Percentiles rank a stretch among this genome's conserved stretches.
Conservation (phyloP, 208 protist genomes). For the Naegleria fowleri region DNA sequence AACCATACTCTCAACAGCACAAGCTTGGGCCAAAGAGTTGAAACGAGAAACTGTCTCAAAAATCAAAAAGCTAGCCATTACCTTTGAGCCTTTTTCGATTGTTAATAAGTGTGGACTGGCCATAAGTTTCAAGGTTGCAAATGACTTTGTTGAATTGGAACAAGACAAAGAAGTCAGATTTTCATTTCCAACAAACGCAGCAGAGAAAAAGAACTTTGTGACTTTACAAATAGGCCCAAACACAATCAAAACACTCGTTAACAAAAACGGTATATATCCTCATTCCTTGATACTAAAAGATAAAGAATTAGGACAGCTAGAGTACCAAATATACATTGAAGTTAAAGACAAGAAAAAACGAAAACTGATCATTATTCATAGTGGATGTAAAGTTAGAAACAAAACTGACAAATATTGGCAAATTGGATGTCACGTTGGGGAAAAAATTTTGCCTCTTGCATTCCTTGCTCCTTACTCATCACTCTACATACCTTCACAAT, state of each 20-base stretch:
- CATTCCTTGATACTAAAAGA: not conserved
- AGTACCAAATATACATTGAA: not conserved
- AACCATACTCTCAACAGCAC: not conserved
- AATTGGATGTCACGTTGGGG: not conserved
- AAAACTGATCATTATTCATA: slow-evolving; percentile 2
- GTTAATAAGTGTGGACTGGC: not conserved
- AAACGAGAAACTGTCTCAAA: not conserved
- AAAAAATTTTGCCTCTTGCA: not conserved
- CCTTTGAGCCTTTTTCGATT: not conserved
- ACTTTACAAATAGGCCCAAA: not conserved
- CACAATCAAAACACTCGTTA: not conserved
- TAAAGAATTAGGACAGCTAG: not conserved
- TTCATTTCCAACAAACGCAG: not conserved
- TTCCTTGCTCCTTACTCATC: not conserved
- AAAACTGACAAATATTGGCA: not conserved
- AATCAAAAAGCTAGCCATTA: not conserved
- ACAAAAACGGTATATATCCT: not conserved
- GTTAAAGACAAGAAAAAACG: not conserved
- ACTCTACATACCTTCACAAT: not conserved
- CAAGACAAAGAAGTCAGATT: not conserved
- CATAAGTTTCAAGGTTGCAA: not conserved
- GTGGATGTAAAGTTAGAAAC: not conserved
- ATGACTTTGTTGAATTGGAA: not conserved
- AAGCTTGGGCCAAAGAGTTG: not conserved
- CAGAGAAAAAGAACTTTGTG: not conserved